Conservation (phyloP, 208 protist species). For the Leishmania arabica region DNA sequence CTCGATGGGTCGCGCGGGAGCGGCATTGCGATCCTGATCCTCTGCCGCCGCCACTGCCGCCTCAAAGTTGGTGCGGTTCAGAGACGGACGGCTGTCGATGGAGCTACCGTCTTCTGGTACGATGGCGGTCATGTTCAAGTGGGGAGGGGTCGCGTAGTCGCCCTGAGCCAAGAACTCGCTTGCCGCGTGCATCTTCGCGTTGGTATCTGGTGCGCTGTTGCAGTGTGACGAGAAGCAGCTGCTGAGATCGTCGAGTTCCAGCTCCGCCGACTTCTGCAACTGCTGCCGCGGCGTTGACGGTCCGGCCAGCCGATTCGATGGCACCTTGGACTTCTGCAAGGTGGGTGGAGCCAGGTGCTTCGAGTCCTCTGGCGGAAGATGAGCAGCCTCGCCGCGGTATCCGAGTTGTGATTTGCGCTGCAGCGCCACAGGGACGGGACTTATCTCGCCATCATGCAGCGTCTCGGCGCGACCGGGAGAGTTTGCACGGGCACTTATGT, state of each 20-base stretch:
- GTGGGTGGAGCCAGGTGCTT: not conserved
- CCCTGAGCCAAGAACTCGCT: not conserved
- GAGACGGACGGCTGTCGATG: slow-evolving; percentile 4
- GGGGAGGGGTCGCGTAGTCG: not conserved
- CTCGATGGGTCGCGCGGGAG: not conserved
- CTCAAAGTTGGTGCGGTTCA: slow-evolving; percentile 2
- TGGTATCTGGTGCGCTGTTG: not conserved
- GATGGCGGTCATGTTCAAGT: not conserved
- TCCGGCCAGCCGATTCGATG: not conserved
- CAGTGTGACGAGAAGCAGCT: not conserved
- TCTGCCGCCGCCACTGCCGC: not conserved
- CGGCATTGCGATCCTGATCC: not conserved
- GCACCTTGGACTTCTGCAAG: not conserved
- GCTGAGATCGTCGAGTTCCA: not conserved
- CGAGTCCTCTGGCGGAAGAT: not conserved
- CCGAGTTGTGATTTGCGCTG: slow-evolving; percentile 29
- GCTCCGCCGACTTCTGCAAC: not conserved
- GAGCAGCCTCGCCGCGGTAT: slow-evolving; percentile 6
- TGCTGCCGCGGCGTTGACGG: not conserved
- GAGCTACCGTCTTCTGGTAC: not conserved
- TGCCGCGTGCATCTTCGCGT: not conserved
- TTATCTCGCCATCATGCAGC: slow-evolving; percentile 17
- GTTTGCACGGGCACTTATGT: slow-evolving; percentile 10
- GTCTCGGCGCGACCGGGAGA: slow-evolving; percentile 10
- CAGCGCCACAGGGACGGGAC: slow-evolving; percentile 11